Percentiles rank a stretch among this genome's conserved stretches.
These are phyloP conservation scores for Spathaspora hagerdaliae DNA, from an alignment of 805 yeast species.

Conservation along the genomic window DNA sequence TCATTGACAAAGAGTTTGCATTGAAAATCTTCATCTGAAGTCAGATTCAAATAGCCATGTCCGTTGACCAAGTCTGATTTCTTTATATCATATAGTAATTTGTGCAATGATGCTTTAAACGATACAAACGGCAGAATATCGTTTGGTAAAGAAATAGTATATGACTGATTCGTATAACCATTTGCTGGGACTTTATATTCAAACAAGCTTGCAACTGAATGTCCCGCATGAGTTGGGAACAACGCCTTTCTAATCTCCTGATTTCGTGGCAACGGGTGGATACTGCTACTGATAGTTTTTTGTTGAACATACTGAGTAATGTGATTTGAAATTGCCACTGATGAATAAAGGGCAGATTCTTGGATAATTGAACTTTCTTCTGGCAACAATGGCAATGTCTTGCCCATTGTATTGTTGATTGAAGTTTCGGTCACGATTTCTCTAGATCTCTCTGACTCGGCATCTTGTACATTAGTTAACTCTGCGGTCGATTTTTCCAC, in stretches of 20 bases:
- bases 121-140: slow-evolving; percentile 32
- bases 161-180: slow-evolving; percentile 38
- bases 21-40: slow-evolving; percentile 40
- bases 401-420: slow-evolving; percentile 22
- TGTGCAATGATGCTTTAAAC: slow-evolving; percentile 33
- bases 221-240: slow-evolving; percentile 27
- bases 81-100: slow-evolving; percentile 26
- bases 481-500: not conserved
- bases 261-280: slow-evolving; percentile 16
- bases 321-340: slow-evolving; percentile 11
- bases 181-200: slow-evolving; percentile 35
- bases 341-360: slow-evolving; percentile 32
- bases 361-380: slow-evolving; percentile 32
- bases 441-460: not conserved
- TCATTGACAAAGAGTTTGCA: slow-evolving; percentile 36
- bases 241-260: slow-evolving; percentile 24
- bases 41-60: slow-evolving; percentile 24
- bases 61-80: slow-evolving; percentile 30
- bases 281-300: slow-evolving; percentile 1
- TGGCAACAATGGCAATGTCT: slow-evolving; percentile 22
- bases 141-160: slow-evolving; percentile 33
- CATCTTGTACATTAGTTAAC: slow-evolving; percentile 1
- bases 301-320: slow-evolving; percentile 13
- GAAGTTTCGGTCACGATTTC: slow-evolving; percentile 4
- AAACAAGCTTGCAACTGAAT: slow-evolving; percentile 27